Evolutionary conservation across 148 eudicot species (phyloP).

Genomic region (Chenopodium album): DNA sequence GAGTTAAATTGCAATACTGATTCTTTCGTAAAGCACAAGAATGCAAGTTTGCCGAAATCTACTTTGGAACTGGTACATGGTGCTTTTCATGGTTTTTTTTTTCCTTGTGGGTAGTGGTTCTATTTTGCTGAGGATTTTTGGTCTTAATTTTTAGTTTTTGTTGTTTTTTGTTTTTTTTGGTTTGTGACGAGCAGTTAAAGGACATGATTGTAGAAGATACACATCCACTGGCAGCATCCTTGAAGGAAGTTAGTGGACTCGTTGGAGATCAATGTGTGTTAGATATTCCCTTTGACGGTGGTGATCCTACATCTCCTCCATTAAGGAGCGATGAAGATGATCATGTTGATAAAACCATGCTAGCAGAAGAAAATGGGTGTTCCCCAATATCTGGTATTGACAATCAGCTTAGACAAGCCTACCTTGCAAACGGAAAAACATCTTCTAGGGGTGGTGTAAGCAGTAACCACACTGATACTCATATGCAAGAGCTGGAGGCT

Average conservation of each 20-base stretch:
- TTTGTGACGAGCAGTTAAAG: constrained; percentile 50
- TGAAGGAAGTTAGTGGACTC: constrained; percentile 47
- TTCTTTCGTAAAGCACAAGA: constrained; percentile 49
- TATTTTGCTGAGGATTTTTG: neutral
- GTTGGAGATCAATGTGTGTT: constrained; percentile 20
- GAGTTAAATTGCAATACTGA: constrained; percentile 39
- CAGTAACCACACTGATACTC: constrained; percentile 20
- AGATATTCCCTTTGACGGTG: constrained; percentile 18
- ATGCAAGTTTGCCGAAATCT: constrained; percentile 40
- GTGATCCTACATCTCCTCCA: constrained; percentile 19
- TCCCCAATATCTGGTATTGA: constrained; percentile 9
- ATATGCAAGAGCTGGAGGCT: neutral
- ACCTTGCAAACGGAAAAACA: constrained; percentile 13
- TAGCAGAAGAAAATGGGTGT: constrained; percentile 20
- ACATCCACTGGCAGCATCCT: constrained; percentile 38
- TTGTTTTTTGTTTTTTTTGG: neutral
- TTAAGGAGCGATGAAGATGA: constrained; percentile 14
- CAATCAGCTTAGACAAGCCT: constrained; percentile 16
- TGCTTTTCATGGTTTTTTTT: neutral
- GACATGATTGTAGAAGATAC: constrained; percentile 45
- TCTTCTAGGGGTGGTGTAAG: constrained; percentile 31
- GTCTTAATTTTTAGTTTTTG: neutral
- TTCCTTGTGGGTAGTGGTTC: neutral
- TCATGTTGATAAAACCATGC: neutral
- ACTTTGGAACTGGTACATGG: constrained; percentile 51